Conservation (phyloP, 345 rosid species). For the Corymbia maculata region DNA sequence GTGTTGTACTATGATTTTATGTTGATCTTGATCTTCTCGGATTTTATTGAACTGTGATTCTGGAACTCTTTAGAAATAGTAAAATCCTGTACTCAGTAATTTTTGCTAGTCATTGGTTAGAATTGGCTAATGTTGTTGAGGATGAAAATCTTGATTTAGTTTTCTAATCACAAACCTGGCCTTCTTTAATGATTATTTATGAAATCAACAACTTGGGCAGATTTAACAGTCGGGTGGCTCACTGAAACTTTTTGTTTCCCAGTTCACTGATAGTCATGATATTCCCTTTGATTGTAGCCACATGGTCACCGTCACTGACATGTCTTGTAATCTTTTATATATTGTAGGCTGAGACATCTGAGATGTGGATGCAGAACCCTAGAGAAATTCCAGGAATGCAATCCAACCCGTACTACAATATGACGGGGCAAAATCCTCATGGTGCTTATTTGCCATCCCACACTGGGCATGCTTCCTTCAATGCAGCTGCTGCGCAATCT, state of each 20-base stretch:
- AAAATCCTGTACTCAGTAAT: not conserved
- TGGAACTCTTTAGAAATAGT: not conserved
- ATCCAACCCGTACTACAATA: slow-evolving; percentile 64
- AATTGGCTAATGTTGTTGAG: not conserved
- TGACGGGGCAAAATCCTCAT: slow-evolving; percentile 79
- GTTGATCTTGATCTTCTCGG: not conserved
- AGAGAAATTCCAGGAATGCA: slow-evolving; percentile 68
- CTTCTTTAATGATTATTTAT: not conserved
- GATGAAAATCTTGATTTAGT: not conserved
- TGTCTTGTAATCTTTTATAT: not conserved
- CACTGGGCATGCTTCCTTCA: slow-evolving; percentile 70
- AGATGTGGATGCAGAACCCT: slow-evolving; percentile 87
- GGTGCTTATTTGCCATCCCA: slow-evolving; percentile 74
- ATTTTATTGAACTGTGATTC: not conserved
- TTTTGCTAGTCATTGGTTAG: not conserved
- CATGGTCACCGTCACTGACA: not conserved
- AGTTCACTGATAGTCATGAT: not conserved
- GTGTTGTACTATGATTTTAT: not conserved
- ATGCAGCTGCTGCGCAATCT: slow-evolving; percentile 73
- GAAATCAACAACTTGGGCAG: not conserved
- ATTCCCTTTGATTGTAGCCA: not conserved
- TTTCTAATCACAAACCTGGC: not conserved
- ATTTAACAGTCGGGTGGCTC: not conserved
- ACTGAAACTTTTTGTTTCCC: not conserved
- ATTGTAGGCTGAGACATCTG: slow-evolving; percentile 71